These are phyloP conservation scores for Gliomastix tumulicola DNA, from an alignment of 2,329 filamentous ascomycete species.

Conservation along the genomic window DNA sequence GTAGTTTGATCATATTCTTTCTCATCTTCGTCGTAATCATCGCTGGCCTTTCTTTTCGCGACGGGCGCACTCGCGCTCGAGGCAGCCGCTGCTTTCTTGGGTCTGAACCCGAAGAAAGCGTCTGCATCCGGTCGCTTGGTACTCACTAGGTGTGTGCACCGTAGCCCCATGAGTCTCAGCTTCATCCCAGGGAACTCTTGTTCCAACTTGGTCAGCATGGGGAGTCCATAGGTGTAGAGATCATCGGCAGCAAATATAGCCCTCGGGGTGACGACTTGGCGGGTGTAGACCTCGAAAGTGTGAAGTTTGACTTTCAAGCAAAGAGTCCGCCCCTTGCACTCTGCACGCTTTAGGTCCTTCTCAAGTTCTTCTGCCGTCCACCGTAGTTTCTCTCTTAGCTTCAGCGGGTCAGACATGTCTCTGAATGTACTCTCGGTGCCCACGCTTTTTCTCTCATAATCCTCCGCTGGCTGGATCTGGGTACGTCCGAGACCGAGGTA, in stretches of 20 bases:
- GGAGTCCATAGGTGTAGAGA: conserved; percentile 72
- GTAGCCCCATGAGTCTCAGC: conserved; percentile 78
- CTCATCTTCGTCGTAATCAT: conserved; percentile 23
- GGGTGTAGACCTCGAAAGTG: conserved; percentile 84
- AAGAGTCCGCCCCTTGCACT: conserved; percentile 85
- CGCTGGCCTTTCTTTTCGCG: conserved; percentile 26
- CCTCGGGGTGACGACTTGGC: conserved; percentile 70
- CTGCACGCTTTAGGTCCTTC: conserved; percentile 70
- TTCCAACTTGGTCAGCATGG: conserved; percentile 77
- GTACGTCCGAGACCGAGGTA: conserved; percentile 85
- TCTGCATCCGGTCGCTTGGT: conserved; percentile 74
- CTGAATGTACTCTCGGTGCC: conserved; percentile 89
- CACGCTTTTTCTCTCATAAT: conserved; percentile 87
- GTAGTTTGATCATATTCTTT: no score
- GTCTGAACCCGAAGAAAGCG: conserved; percentile 68
- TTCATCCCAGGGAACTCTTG: conserved; percentile 76
- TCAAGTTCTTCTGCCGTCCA: conserved; percentile 79
- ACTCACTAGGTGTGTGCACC: conserved; percentile 81
- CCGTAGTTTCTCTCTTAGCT: conserved; percentile 71
- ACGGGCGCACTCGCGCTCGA: no score
- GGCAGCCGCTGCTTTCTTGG: no score
- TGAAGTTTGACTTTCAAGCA: conserved; percentile 91
- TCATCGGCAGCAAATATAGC: conserved; percentile 71
- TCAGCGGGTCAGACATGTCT: conserved; percentile 63
- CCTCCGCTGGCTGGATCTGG: conserved; percentile 75